Base-by-base conservation (phyloP, 495 filamentous ascomycete species). In the Xylaria acuta region DNA sequence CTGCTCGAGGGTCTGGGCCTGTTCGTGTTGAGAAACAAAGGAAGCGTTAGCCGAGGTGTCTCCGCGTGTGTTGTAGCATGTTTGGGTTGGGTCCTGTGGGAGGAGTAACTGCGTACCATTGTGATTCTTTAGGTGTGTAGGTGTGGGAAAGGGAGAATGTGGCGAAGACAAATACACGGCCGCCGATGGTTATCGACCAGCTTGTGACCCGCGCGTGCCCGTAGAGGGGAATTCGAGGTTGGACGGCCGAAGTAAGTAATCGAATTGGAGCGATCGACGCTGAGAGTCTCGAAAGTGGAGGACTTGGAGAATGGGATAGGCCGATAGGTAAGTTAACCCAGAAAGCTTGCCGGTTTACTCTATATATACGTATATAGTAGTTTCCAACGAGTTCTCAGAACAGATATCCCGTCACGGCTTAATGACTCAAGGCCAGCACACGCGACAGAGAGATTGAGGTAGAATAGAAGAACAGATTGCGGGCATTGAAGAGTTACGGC, bases 1-100 rank as follows among this genome's bases (percentile, higher is more conserved):
- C 85, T 98, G 97, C 81, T 94, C 89, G 38, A 94, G 95, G 72
- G 96, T 99, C 91, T 99, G 96, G 36, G 92, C 92, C 95, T 99
- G 75, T 71, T 25, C 25, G 12, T 25, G 27, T 49, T 25, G 54
- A 25, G 32, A 53, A 30, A 68, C 3, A 64, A 34, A 5, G 38
- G 12, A 32, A 64, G 41, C 14, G 41, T 64, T 66, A 66, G 51
- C 62, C 14, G 34, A 34, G 62, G 30, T 40, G 56, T 45, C 47
- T 41, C 22, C 16, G 30, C 5, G 51, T 59, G 25, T 16, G 47
- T 20, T 16, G 18, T n/a, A 11, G 43, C 32, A 41, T 30, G 18
- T 16, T 12, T 9, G 43, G 16, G 47, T 34, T 32, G 14, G 9
- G 64, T 2, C 30, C 25, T 45, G 41, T 16, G 41, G 20, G 6